Evolutionary conservation across 2,329 filamentous ascomycete genomes (phyloP), one percentile per base, ranked within the genome.

Genomic region (Metarhizium guizhouense): DNA sequence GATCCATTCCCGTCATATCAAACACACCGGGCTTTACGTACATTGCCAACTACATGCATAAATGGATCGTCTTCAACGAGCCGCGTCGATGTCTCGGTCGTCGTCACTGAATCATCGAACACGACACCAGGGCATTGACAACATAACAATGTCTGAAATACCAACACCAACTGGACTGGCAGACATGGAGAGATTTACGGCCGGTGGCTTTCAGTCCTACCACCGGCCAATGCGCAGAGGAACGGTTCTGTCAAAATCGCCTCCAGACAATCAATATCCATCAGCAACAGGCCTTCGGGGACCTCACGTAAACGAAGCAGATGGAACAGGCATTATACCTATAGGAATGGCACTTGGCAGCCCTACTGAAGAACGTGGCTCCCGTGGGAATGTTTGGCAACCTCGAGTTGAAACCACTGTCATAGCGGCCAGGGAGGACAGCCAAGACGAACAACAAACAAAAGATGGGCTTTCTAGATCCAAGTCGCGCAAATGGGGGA

Each of bases 271-370:
- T 34, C 40, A 38, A 18, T 5, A n/a, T 20, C 45, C 48, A 47
- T 25, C 34, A 14, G 6, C 47, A 36, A 45, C 32, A n/a, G 40
- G 48, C 14, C 54, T 49, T 32, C 32, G 38, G 16, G 48, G 47
- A 4, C 6, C 43, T 34, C 16, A 36, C 30, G 32, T 74, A 53
- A 68, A 65, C 34, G 74, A 75, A 2, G 52, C 54, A 16, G 51
- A 60, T 13, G 61, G 64, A 45, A 64, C 61, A 20, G 64, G 64
- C 11, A 59, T 68, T n/a, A 66, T 67, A 58, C 76, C 74, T 61
- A 90, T 91, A 58, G 88, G 88, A 10, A 85, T 91, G 77, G 87
- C 87, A 1, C 71, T 90, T 55, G 87, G 87, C 36, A 90, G 86
- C 63, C 87, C 87, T 29, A 72, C 76, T n/a, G 72, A 74, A 43